Percentiles rank a stretch among this genome's conserved stretches.
Evolutionary conservation across 2,329 filamentous ascomycete species (phyloP).

Genomic region (Colletotrichum cordylinicola): DNA sequence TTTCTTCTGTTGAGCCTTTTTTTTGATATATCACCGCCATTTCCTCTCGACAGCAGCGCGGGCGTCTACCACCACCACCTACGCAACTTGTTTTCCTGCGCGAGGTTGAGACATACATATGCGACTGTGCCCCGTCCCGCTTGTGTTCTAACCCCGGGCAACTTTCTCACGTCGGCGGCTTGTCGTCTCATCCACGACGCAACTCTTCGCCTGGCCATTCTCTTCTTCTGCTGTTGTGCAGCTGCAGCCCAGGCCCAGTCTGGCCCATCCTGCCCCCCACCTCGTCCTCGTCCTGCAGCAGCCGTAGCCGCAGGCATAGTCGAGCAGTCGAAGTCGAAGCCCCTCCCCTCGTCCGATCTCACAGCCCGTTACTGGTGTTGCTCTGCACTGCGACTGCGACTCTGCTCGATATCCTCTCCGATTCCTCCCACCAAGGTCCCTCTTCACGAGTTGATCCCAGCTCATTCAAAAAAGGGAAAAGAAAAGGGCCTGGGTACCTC

Average conservation of each 20-base stretch:
- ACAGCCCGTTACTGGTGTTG: background rate
- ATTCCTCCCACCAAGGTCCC: background rate
- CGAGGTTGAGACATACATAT: conserved; percentile 15
- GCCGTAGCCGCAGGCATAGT: background rate
- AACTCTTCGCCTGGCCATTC: background rate
- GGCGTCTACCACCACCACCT: background rate
- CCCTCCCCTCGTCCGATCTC: conserved; percentile 6
- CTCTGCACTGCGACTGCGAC: background rate
- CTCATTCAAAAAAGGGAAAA: background rate
- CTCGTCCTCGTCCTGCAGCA: background rate
- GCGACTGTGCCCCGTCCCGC: background rate
- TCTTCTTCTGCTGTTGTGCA: background rate
- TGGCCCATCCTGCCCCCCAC: background rate
- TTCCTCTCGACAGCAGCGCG: background rate
- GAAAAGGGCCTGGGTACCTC: background rate
- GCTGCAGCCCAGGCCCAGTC: background rate
- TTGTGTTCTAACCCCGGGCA: background rate
- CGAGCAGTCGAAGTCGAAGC: background rate
- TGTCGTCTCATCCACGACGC: conserved; percentile 12
- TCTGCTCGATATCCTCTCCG: background rate
- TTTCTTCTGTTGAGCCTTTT: background rate
- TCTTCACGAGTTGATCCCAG: background rate
- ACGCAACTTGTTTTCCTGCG: background rate
- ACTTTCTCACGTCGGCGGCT: conserved; percentile 8
- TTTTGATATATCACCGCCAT: conserved; percentile 12